phyloP scores from a whole-genome alignment of 2,329 filamentous ascomycete genomes.

The Aureobasidium leucospermi region DNA sequence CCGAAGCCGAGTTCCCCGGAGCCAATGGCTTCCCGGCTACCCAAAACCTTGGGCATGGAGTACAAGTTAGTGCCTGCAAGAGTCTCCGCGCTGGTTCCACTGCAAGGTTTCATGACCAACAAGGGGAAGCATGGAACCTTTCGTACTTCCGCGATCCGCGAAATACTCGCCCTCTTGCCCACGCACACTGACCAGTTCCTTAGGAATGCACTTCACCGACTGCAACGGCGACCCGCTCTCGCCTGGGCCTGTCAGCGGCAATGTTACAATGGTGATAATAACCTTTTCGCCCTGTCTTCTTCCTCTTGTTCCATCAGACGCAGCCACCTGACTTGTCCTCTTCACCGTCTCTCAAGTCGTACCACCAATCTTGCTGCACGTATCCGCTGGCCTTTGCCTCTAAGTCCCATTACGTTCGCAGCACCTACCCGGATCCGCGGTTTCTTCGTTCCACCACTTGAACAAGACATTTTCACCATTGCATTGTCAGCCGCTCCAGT shows the following conservation, averaged over 20 bases:
- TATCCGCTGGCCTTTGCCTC: conserved; percentile 3
- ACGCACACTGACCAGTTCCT: conserved; percentile 10
- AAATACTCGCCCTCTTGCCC: background rate
- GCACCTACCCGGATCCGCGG: conserved; percentile 9
- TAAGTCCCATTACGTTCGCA: conserved; percentile 2
- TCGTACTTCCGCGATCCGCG: conserved; percentile 13
- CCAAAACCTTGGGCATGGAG: conserved; percentile 5
- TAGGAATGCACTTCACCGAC: conserved; percentile 12
- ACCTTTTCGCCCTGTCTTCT: conserved; percentile 9
- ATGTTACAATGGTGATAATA: conserved; percentile 1
- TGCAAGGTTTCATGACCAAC: conserved; percentile 13
- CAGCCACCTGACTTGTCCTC: conserved; percentile 5
- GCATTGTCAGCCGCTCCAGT: conserved; percentile 10
- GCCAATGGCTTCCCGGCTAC: conserved; percentile 5
- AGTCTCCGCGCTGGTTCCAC: conserved; percentile 12
- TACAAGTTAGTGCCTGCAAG: conserved; percentile 4
- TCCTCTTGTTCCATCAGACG: conserved; percentile 1
- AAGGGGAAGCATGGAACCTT: conserved; percentile 13
- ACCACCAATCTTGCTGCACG: conserved; percentile 1
- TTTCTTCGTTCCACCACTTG: background rate
- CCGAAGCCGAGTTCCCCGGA: conserved; percentile 1
- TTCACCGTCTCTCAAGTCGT: conserved; percentile 9
- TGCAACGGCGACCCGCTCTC: conserved; percentile 13
- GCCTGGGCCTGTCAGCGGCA: conserved; percentile 5
- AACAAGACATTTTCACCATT: conserved; percentile 9